Evolutionary conservation across 2,329 filamentous ascomycete genomes (phyloP).

Genomic region (Cladorrhinum sp.): DNA sequence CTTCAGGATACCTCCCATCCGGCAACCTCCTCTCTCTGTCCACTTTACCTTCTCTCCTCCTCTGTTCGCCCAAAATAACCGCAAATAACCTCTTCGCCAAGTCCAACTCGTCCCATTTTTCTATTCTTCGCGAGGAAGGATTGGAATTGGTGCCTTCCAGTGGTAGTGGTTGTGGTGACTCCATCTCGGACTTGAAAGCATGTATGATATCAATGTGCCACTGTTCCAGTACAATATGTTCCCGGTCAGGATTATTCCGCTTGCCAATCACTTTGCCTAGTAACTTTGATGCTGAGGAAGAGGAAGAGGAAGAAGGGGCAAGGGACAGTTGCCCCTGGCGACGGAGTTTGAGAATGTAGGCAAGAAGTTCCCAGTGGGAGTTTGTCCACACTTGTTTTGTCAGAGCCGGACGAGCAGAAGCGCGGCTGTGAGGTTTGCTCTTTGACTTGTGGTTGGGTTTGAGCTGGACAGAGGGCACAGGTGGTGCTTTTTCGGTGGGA

Average conservation of each 20-base stretch:
- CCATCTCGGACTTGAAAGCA: constrained; percentile 47
- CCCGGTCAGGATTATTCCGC: constrained; percentile 45
- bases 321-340: neutral
- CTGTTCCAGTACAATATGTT: constrained; percentile 46
- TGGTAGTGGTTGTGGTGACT: constrained; percentile 42
- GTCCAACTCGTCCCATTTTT: constrained; percentile 50
- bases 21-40: constrained; percentile 28
- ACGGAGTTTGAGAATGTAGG: constrained; percentile 42
- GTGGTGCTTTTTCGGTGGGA: too few relatives aligned
- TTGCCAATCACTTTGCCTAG: constrained; percentile 35
- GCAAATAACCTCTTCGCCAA: constrained; percentile 54
- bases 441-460: neutral
- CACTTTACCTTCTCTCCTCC: constrained; percentile 31
- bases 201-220: constrained; percentile 60
- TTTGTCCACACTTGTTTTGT: constrained; percentile 19
- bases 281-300: neutral
- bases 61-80: constrained; percentile 50
- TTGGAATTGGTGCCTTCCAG: too few relatives aligned
- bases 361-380: constrained; percentile 51
- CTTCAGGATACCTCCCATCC: constrained; percentile 17
- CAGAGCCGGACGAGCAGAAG: too few relatives aligned
- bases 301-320: neutral
- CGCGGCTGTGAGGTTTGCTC: neutral
- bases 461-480: too few relatives aligned
- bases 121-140: too few relatives aligned